Percentiles rank a stretch among this genome's conserved stretches.
Evolutionary conservation across 1,139 yeast genomes (phyloP).

Genomic region (Zygotorulaspora mrakii): DNA sequence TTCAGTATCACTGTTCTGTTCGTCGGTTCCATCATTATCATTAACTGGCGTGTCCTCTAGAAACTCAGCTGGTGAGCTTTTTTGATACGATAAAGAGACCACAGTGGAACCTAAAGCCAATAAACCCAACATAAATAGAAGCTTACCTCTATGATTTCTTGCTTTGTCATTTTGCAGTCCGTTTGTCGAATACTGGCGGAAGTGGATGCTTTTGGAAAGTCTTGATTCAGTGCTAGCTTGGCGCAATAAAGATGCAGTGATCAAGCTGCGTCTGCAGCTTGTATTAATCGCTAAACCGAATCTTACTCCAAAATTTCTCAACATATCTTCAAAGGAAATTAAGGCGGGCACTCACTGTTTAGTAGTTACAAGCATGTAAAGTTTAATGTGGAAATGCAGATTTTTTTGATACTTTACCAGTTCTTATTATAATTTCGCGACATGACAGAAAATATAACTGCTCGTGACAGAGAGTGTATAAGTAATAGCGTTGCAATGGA

Average conservation of each 20-base stretch:
- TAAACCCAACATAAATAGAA: slow-evolving; percentile 33
- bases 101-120: slow-evolving; percentile 47
- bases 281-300: not conserved
- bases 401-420: not conserved
- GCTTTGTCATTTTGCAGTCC: slow-evolving; percentile 3
- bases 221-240: not conserved
- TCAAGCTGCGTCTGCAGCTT: not conserved
- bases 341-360: too few relatives aligned
- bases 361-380: too few relatives aligned
- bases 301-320: slow-evolving; percentile 1
- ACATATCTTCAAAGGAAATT: not conserved
- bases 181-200: slow-evolving; percentile 8
- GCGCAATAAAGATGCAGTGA: not conserved
- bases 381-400: not conserved
- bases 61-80: slow-evolving; percentile 46
- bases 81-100: slow-evolving; percentile 44
- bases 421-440: slow-evolving; percentile 1
- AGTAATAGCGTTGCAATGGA: too few relatives aligned
- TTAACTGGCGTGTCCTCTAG: slow-evolving; percentile 38
- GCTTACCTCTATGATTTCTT: slow-evolving; percentile 26
- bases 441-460: slow-evolving; percentile 1
- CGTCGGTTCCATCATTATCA: slow-evolving; percentile 15
- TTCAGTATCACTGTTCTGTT: slow-evolving; percentile 7
- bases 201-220: not conserved
- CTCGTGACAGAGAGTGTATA: too few relatives aligned